Base-by-base conservation (phyloP, 176 grass and related monocot species). In the Tillandsia fasciculata region DNA sequence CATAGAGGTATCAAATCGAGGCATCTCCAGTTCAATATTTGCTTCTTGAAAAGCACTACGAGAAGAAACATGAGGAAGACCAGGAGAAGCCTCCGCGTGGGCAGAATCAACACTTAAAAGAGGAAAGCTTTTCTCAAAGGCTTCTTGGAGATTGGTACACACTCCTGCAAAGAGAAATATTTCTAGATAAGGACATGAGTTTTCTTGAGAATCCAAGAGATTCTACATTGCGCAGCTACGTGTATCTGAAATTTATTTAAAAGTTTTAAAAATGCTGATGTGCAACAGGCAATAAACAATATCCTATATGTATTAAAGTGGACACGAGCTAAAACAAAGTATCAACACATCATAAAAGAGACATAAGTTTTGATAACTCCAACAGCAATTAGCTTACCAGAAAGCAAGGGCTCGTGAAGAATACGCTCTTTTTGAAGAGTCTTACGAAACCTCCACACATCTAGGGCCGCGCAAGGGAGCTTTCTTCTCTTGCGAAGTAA, bases 401-500 rank as follows among this genome's bases (percentile, higher is more conserved):
- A 65, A 15, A 90, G 52, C 76, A 79, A 70, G 26, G 84, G 86
- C 75, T 82, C 83, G 64, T 26, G 18, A 65, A 93, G 74, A 69
- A 90, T 72, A 51, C 67, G 71, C 22, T 83, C 82, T 20, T 86
- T 90, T 72, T 66, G 76, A 24, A 53, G 61, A 52, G 56, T 74
- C 64, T 65, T 77, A 22, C 70, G 68, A 73, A 74, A 79, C 74
- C 65, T 90, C 86, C 84, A 93, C 28, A 72, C 15, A 78, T 90
- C 82, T 48, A 90, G 52, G 13, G 49, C 12, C 20, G 83, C 49
- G 51, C 78, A 83, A 20, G 94, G 94, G 51, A 93, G 72, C 61
- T 82, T 90, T 75, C 80, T 85, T 63, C 94, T 81, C 79, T 93
- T 90, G 72, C 56, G 67, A 53, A 63, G 48, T 49, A 99, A 65